Base-by-base conservation (phyloP, 2,329 filamentous ascomycete species). In the Pestalotiopsis sp. region DNA sequence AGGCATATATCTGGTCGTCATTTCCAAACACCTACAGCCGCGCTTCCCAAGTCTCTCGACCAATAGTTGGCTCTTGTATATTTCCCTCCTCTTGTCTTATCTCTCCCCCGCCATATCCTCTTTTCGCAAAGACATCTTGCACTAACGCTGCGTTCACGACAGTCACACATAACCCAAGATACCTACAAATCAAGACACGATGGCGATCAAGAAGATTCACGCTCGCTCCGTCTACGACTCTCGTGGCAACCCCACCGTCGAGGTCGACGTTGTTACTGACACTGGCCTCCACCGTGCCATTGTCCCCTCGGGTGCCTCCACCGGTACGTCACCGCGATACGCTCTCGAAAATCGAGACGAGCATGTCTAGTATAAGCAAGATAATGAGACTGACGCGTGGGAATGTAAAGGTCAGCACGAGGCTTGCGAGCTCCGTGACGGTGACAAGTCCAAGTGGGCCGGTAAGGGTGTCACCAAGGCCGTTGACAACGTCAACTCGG, bases 191-290 rank as follows among this genome's bases (percentile, higher is more conserved):
- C 45, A 25, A 67, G 39, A 63, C 84, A 95, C 81, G 76, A 99
- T 99, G 96, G 87, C 93, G 79, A 94, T 96, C 84, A 90, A 91
- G 84, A 95, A 95, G 89, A 89, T 96, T 81, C 92, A 95, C 89
- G 93, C 93, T 81, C 93, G 96, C 82, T 95, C 92, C 80, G 94
- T 99, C 87, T 99, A 95, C 90, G 96, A 99, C 90, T 98, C 96
- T 83, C 95, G 96, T 82, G 90, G 90, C 82, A 99, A 99, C 91
- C 96, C 96, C 80, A 99, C 96, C 81, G 95, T 98, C 80, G 95
- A 98, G 89, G 95, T 98, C 79, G 95, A 98, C 83, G 90, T 98
- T 78, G 92, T 97, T 85, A 98, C 95, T 77, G 94, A 97, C 87
- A 97, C 93, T 78, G 95, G 95, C 80, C 91, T 98, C 73, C 95